phyloP scores from a whole-genome alignment of 495 filamentous ascomycete genomes.

The Wilcoxina mikolae region DNA sequence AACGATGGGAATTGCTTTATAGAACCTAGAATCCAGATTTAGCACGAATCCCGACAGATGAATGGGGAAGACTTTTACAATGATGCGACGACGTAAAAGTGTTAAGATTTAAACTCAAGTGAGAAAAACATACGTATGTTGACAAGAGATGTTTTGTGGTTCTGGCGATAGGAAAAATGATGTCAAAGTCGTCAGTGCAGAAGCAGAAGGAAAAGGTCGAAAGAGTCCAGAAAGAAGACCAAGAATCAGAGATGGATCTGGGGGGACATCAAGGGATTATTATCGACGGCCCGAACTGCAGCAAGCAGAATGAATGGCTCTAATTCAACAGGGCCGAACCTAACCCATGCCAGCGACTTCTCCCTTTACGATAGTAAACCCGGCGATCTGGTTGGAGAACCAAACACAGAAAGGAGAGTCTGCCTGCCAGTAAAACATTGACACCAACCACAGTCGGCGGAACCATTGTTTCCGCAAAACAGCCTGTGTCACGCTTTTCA shows the following conservation, averaged over 20 bases:
- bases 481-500: conserved; percentile 1
- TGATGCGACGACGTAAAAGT: neutral
- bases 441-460: conserved; percentile 3
- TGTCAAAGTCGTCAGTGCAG: neutral
- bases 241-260: neutral
- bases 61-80: neutral
- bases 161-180: neutral
- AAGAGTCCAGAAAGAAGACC: conserved; percentile 5
- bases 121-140: neutral
- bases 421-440: neutral
- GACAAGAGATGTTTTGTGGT: neutral
- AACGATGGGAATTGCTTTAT: neutral
- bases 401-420: conserved; percentile 2
- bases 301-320: neutral
- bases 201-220: neutral
- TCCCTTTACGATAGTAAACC: neutral
- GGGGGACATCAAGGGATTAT: neutral
- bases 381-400: conserved; percentile 9
- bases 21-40: neutral
- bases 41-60: neutral
- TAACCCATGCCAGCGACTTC: neutral
- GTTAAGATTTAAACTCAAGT: neutral
- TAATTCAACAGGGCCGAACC: neutral
- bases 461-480: neutral
- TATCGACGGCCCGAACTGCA: neutral